Base-by-base conservation (phyloP, 305 asterid genomes). In the Fraxinus sp. region DNA sequence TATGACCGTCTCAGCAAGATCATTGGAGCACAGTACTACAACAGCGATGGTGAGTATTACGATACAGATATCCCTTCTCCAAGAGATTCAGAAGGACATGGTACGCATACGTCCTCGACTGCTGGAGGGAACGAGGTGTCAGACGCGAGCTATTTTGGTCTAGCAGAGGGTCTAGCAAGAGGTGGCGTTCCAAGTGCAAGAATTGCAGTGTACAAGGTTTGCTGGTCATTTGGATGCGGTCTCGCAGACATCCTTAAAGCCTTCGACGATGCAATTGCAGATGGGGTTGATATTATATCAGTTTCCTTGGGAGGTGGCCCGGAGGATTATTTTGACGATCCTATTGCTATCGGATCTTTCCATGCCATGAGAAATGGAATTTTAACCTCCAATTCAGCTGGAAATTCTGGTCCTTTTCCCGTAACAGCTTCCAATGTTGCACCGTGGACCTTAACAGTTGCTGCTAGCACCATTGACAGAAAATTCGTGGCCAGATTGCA, bases 231-330 rank as follows among this genome's bases (percentile, higher is more conserved):
- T 7, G 92, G 93, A 0, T 92, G 97, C 64, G 22, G 68, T 10
- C 75, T 77, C 10, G 91, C 92, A 5, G 93, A 84, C 79, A 85
- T 91, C 78, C 89, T 91, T 18, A 87, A 87, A 74, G 95, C 92
- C 41, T 91, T 91, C 39, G 97, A 92, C 4, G 92, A 91, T 84
- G 97, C 95, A 33, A 90, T 91, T 0, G 95, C 92, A 0, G 95
- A 92, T 59, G 95, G 95, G 41, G 97, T 92, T n/a, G 92, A 91
- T 80, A 84, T 92, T 37, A 86, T 92, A 52, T 88, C 93, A 0
- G 86, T 92, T 77, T 92, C 97, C 0, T 75, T 91, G 32, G 95
- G 97, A 80, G 62, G 82, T 0, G 43, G 2, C 1, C 91, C 92
- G 0, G 8, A 1, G 1, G 86, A 87, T 68, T 86, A 88, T 13